phyloP scores from a whole-genome alignment of 257 asterid genomes.

The Solanum gandarillasii region DNA sequence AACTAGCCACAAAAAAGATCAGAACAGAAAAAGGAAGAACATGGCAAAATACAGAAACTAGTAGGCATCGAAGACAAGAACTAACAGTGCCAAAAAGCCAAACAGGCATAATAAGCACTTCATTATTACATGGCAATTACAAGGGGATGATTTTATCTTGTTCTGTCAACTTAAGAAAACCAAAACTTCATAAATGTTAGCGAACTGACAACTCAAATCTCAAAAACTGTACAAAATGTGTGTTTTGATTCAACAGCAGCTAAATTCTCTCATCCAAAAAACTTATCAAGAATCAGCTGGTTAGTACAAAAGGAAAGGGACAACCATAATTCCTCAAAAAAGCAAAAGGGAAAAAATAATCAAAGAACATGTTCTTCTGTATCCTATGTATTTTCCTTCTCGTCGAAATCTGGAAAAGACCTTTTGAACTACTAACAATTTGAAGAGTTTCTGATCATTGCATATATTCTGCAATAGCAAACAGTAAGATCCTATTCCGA shows the following conservation, averaged over 20 bases:
- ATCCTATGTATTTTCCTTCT: neutral
- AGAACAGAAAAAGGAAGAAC: neutral
- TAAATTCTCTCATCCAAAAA: constrained; percentile 17
- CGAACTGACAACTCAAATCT: neutral
- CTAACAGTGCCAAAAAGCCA: neutral
- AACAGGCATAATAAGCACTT: neutral
- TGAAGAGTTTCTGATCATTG: too few species aligned
- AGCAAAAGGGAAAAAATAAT: neutral
- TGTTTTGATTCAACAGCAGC: neutral
- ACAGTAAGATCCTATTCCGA: neutral
- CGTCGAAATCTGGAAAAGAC: neutral
- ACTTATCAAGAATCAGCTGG: constrained; percentile 12
- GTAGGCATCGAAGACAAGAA: neutral
- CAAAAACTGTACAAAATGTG: neutral
- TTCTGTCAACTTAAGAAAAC: neutral
- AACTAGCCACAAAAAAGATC: neutral
- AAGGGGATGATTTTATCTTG: neutral
- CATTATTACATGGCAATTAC: neutral
- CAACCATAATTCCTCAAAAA: neutral
- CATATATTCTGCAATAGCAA: neutral
- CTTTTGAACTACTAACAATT: neutral
- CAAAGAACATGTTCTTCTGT: neutral
- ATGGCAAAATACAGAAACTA: neutral
- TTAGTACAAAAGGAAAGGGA: neutral
- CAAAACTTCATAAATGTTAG: neutral